Base-by-base conservation (phyloP, 441 rosid genomes). In the Manihot esculenta region DNA sequence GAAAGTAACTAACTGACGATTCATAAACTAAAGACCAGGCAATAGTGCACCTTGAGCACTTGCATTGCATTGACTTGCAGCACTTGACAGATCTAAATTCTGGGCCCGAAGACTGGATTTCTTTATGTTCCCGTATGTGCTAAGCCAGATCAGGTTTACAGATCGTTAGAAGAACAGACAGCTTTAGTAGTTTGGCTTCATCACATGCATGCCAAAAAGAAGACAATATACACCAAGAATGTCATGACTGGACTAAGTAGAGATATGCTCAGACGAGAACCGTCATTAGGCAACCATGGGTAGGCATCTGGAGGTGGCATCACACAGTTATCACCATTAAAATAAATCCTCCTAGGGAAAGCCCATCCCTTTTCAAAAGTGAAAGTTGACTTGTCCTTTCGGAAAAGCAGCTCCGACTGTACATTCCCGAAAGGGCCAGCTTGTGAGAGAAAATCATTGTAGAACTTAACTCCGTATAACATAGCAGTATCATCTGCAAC, bases 291-390 rank as follows among this genome's bases (percentile, higher is more conserved):
- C 76, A 88, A 77, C 87, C 92, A 92, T 38, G 99, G 99, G 76
- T 94, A 94, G 66, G 89, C 75, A 70, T 92, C 99, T 23, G 99
- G 99, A 61, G 95, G 88, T 42, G 97, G 99, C 99, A 94, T 92
- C 33, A 94, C 99, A 56, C 99, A 94, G 27, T 92, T 89, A 63
- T 94, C 97, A 11, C 99, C 97, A 47, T 94, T 94, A 64, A 92
- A 94, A 76, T 92, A 92, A 66, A 92, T 86, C 77, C 99, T 77
- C n/a, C 96, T 80, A 21, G 99, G 97, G 76, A 92, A 94, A 42
- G 95, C 99, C 99, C 99, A 92, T 60, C 99, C 99, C 83, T 92
- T 92, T 18, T 92, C 97, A 20, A 92, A 92, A n/a, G 97, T 89
- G 69, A 94, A 94, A 42, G 97, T 88, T 57, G 96, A 80, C 62